Conservation (phyloP, 805 yeast species). For the Tetrapisispora nanseiensis region DNA sequence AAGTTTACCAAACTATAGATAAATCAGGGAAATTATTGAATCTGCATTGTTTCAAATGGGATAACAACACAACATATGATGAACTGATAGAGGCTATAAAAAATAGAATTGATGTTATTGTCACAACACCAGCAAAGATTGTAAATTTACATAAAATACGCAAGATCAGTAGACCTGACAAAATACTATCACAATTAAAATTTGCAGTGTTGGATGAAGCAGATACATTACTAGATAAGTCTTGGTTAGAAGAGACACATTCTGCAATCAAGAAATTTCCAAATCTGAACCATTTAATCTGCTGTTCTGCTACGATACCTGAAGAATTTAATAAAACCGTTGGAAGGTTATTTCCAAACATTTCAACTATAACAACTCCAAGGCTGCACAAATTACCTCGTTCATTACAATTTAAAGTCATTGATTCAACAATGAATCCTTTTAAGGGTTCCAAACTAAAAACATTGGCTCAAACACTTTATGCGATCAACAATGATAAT, state of each 20-base stretch:
- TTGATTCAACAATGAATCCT: constrained; percentile 71
- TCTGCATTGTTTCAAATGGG: constrained; percentile 50
- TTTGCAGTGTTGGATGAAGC: constrained; percentile 86
- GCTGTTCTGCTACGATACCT: constrained; percentile 90
- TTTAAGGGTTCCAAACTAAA: constrained; percentile 75
- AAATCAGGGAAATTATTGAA: constrained; percentile 30
- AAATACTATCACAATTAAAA: constrained; percentile 37
- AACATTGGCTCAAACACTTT: constrained; percentile 80
- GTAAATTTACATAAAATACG: constrained; percentile 28
- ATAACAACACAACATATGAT: constrained; percentile 45
- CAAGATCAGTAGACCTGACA: constrained; percentile 31
- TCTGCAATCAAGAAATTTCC: constrained; percentile 41
- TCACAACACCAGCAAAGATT: constrained; percentile 80
- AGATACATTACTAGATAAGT: constrained; percentile 77
- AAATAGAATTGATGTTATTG: constrained; percentile 60
- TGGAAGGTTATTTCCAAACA: constrained; percentile 51
- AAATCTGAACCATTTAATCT: constrained; percentile 51
- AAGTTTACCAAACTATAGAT: constrained; percentile 44
- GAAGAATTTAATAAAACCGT: constrained; percentile 58
- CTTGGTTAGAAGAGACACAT: constrained; percentile 62
- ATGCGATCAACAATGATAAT: constrained; percentile 76
- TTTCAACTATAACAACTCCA: constrained; percentile 64
- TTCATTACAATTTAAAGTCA: constrained; percentile 57
- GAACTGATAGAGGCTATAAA: constrained; percentile 40
- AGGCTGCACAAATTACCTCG: constrained; percentile 77